Base-by-base conservation (phyloP, 2,329 filamentous ascomycete genomes). In the Coniella vitis region DNA sequence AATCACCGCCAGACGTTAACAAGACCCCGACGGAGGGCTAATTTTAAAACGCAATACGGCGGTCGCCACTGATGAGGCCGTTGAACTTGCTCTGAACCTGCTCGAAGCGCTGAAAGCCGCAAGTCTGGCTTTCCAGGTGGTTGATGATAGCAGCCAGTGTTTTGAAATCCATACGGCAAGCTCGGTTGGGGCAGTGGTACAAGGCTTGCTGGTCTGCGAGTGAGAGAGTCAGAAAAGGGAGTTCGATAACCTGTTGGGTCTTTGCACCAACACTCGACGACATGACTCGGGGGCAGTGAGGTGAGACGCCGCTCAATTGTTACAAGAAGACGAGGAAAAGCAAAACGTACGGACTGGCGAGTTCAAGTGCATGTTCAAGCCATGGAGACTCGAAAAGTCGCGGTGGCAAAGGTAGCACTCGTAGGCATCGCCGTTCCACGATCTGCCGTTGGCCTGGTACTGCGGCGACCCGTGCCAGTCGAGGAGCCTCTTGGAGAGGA, bases 321-420 rank as follows among this genome's bases (percentile, higher is more conserved):
- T n/a, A n/a, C n/a, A n/a, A n/a, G n/a, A n/a, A 13, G 7, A 25
- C n/a, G 3, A 35, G 69, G 48, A 52, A 29, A 68, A 14, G 13
- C 3, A 9, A 9, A 22, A 39, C 63, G 70, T 65, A 65, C 80
- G 78, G 1, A 57, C 61, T 0, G 73, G 65, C 0, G 79, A 83
- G 35, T 68, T 70, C 1, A 84, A 59, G 55, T 85, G 79, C 46
- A 70, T 64, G 41, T 76, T 74, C 3, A 84, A 65, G 0, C 57
- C 56, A 0, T 37, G 12, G 0, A 67, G 46, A 0, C 42, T 49
- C 0, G 21, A 45, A 53, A 79, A 84, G 0, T 57, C 22, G 9
- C 63, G 61, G 19, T 71, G 61, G 56, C 81, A 84, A 4, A 83
- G 52, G 51, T 75, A 75, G 63, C 78, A 83, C 55, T 75, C 69